A percentile compares a stretch with the other conserved stretches of the same genome.
These are phyloP conservation scores for Mrakia hoshinonis DNA, from an alignment of 768 basidiomycete species.

Conservation along the genomic window DNA sequence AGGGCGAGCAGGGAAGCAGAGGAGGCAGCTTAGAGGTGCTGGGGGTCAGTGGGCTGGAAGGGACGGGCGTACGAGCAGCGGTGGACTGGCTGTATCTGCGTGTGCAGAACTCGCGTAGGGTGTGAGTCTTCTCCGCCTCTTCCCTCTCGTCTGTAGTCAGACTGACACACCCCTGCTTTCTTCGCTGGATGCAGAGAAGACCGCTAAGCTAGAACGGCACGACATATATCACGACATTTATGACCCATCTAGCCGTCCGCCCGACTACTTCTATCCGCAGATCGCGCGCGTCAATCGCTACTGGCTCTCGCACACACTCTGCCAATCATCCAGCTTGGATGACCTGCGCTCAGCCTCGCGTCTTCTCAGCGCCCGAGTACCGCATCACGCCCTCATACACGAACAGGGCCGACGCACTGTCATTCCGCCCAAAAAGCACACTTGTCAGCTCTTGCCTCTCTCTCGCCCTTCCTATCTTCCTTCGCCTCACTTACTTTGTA, in stretches of 20 bases:
- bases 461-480: background rate
- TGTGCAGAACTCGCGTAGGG: constrained; percentile 11
- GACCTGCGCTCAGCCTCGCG: too few relatives aligned
- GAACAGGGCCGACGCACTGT: constrained; percentile 57
- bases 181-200: background rate
- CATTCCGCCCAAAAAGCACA: background rate
- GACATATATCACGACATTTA: background rate
- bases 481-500: constrained; percentile 47
- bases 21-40: constrained; percentile 29
- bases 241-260: too few relatives aligned
- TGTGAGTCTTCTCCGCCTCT: background rate
- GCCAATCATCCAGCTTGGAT: too few relatives aligned
- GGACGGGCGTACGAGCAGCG: constrained; percentile 24
- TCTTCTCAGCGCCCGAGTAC: constrained; percentile 56
- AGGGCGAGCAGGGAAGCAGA: background rate
- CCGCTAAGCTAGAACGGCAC: background rate
- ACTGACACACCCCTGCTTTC: too few relatives aligned
- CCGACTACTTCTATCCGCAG: too few relatives aligned
- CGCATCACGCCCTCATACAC: constrained; percentile 70
- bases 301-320: too few relatives aligned
- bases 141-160: background rate
- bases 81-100: constrained; percentile 20
- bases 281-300: too few relatives aligned
- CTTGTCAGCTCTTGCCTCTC: background rate
- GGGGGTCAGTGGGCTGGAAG: constrained; percentile 25